A percentile compares a stretch with the other conserved stretches of the same genome.
Evolutionary conservation across 192 early-diverging fungal species (phyloP).

Genomic region (Coemansia sp.): DNA sequence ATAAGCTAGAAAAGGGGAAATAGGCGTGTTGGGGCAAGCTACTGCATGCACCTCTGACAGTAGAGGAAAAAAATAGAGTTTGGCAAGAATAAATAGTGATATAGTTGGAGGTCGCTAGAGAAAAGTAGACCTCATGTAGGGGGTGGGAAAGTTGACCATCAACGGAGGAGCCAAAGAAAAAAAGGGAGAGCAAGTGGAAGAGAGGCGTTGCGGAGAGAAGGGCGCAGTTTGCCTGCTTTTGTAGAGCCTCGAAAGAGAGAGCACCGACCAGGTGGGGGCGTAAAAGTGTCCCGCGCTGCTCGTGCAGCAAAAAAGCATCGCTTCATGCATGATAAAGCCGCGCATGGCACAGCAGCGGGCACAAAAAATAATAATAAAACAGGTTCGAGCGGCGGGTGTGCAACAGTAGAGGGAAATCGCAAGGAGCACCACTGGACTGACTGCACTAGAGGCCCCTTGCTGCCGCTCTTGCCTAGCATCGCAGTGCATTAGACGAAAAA

Average conservation of each 20-base stretch:
- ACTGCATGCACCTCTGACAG: constrained; percentile 12
- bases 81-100: not conserved
- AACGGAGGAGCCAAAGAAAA: not conserved
- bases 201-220: not conserved
- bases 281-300: constrained; percentile 1
- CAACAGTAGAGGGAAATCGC: constrained; percentile 4
- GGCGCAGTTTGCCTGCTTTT: constrained; percentile 7
- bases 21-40: constrained; percentile 2
- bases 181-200: not conserved
- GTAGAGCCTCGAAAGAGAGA: not conserved
- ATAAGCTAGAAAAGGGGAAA: constrained; percentile 5
- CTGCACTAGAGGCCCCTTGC: not conserved
- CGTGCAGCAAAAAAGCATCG: constrained; percentile 8
- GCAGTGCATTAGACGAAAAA: not conserved
- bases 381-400: not conserved
- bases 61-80: constrained; percentile 14
- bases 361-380: constrained; percentile 7
- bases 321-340: constrained; percentile 10
- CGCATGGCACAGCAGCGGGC: constrained; percentile 2
- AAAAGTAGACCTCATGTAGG: constrained; percentile 15
- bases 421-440: constrained; percentile 1
- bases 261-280: constrained; percentile 1
- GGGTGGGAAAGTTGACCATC: constrained; percentile 17
- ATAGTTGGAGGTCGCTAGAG: not conserved
- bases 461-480: not conserved